Conservation (phyloP, 345 rosid genomes). For the Anacardium occidentale region DNA sequence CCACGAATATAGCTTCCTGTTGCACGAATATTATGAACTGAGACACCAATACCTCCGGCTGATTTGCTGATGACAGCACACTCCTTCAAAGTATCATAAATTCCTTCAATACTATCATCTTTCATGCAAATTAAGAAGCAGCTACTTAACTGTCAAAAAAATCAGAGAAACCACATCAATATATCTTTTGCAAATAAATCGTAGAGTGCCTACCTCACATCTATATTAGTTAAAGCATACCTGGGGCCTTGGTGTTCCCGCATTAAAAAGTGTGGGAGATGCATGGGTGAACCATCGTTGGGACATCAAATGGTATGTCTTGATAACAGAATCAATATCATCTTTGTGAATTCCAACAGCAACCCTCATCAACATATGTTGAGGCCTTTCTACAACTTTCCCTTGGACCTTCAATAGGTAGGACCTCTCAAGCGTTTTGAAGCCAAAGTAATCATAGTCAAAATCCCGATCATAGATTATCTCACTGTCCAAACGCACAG, state of each 20-base stretch:
- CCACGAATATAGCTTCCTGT: constrained; percentile 77
- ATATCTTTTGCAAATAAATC: not conserved
- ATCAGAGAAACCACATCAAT: not conserved
- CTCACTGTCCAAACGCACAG: constrained; percentile 69
- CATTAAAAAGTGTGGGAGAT: constrained; percentile 88
- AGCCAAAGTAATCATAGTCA: constrained; percentile 88
- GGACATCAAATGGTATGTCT: constrained; percentile 88
- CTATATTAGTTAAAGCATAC: constrained; percentile 27
- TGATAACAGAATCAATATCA: constrained; percentile 65
- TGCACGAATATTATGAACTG: constrained; percentile 78
- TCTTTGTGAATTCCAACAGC: constrained; percentile 80
- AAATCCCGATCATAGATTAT: constrained; percentile 86
- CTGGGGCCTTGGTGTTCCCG: constrained; percentile 88
- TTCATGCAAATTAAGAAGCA: constrained; percentile 88
- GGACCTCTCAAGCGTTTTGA: constrained; percentile 86
- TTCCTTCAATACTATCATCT: constrained; percentile 91
- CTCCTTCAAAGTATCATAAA: constrained; percentile 86
- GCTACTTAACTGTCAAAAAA: constrained; percentile 67
- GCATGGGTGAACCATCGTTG: constrained; percentile 97
- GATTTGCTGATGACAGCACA: constrained; percentile 95
- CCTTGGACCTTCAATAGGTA: constrained; percentile 85
- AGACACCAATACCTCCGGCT: constrained; percentile 93
- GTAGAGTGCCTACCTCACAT: not conserved
- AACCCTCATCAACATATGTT: constrained; percentile 95
- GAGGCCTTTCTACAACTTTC: constrained; percentile 82